Conservation (phyloP, 1,284 basidiomycete species). For the Puccinia coronata region DNA sequence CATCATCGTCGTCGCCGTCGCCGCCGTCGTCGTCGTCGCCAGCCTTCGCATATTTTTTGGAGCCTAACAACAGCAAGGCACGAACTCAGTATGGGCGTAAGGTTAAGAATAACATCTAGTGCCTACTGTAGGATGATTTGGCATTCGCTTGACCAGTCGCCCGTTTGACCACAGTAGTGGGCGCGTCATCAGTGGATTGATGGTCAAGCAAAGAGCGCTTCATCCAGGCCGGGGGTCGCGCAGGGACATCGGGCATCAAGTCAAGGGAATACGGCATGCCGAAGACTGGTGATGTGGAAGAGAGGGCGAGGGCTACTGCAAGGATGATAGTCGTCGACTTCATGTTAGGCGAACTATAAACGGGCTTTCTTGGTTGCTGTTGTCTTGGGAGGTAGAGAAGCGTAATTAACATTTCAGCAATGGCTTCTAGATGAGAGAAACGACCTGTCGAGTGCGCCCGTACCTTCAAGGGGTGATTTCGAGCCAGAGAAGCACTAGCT, state of each 20-base stretch:
- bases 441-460: neutral
- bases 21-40: neutral
- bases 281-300: neutral
- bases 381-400: neutral
- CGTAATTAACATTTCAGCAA: neutral
- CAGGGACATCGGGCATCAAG: neutral
- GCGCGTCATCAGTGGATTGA: neutral
- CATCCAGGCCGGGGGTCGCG: neutral
- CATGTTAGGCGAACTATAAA: neutral
- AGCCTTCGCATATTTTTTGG: neutral
- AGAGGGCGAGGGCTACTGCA: constrained; percentile 1
- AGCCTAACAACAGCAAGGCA: neutral
- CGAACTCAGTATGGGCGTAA: neutral
- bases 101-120: neutral
- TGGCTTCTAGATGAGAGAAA: neutral
- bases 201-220: constrained; percentile 3
- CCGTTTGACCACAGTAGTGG: neutral
- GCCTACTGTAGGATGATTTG: neutral
- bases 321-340: constrained; percentile 12
- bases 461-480: neutral
- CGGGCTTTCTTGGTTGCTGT: neutral
- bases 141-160: neutral
- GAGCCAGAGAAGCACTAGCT: neutral
- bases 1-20: neutral
- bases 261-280: neutral